phyloP scores from a whole-genome alignment of 2,329 filamentous ascomycete genomes.

The Hypoxylon sp. region DNA sequence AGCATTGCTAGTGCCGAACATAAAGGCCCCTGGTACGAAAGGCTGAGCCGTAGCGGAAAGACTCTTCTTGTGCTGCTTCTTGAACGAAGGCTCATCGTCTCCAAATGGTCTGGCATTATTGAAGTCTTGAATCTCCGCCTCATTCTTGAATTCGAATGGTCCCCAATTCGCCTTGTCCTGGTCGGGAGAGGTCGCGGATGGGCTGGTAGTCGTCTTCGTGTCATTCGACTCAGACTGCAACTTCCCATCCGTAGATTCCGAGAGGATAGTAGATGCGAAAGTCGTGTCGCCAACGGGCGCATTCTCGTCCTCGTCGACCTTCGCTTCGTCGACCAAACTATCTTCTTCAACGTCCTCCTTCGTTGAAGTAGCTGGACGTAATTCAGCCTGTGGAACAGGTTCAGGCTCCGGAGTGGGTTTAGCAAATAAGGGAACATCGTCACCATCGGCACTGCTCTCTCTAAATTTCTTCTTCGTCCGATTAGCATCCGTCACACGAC shows the following conservation, averaged over 20 bases:
- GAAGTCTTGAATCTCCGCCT: constrained; percentile 65
- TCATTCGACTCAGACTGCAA: constrained; percentile 54
- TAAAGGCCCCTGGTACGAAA: constrained; percentile 68
- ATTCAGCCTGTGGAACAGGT: constrained; percentile 52
- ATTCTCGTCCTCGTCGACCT: constrained; percentile 60
- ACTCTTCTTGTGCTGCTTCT: constrained; percentile 67
- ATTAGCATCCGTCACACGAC: constrained; percentile 74
- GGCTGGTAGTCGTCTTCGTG: constrained; percentile 65
- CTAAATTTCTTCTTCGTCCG: constrained; percentile 81
- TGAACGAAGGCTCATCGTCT: constrained; percentile 58
- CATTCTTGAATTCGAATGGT: constrained; percentile 73
- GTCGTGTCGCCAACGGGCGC: constrained; percentile 64
- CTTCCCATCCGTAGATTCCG: constrained; percentile 67
- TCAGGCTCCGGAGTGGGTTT: constrained; percentile 61
- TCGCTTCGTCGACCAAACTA: constrained; percentile 48
- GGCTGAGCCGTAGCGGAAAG: constrained; percentile 80
- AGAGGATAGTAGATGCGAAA: constrained; percentile 67
- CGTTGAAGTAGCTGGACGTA: constrained; percentile 36
- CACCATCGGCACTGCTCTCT: constrained; percentile 74
- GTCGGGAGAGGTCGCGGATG: constrained; percentile 67
- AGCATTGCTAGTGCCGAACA: constrained; percentile 54
- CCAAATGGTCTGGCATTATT: constrained; percentile 67
- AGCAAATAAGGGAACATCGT: constrained; percentile 83
- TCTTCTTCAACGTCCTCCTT: constrained; percentile 55
- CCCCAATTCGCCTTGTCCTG: constrained; percentile 68